Conservation (phyloP, 2,329 filamentous ascomycete genomes). For the Graphilbum ipis-grandicollis region DNA sequence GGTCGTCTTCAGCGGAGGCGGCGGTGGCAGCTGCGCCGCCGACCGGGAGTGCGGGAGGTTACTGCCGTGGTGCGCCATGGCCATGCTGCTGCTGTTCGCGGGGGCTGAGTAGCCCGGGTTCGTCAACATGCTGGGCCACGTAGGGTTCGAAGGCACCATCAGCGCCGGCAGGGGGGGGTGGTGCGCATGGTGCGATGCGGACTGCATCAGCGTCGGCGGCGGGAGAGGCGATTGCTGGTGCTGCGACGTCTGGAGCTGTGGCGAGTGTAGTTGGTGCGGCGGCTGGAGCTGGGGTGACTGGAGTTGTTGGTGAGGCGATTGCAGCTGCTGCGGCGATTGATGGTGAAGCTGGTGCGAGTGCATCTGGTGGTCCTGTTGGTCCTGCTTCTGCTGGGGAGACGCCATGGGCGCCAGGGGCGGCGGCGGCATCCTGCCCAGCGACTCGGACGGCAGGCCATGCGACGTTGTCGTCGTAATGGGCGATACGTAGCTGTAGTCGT, state of each 20-base stretch:
- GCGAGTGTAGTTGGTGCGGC: conserved; percentile 4
- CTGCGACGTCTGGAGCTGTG: too few species aligned
- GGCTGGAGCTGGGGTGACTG: conserved; percentile 2
- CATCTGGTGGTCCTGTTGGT: background rate
- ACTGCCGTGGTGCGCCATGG: background rate
- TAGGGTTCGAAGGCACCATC: conserved; percentile 48
- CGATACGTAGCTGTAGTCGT: conserved; percentile 37
- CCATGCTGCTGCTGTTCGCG: conserved; percentile 25
- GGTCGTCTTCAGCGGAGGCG: conserved; percentile 16
- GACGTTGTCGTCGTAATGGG: conserved; percentile 24
- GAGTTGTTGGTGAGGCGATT: conserved; percentile 1
- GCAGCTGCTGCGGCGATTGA: background rate
- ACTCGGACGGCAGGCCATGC: conserved; percentile 30
- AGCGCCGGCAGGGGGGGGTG: conserved; percentile 41
- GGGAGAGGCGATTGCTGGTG: conserved; percentile 30
- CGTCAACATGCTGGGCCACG: conserved; percentile 71
- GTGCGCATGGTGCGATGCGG: conserved; percentile 22
- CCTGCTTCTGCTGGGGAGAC: background rate
- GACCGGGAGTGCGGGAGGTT: background rate
- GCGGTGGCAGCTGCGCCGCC: background rate
- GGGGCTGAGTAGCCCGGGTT: conserved; percentile 52
- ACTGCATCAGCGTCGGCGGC: conserved; percentile 21
- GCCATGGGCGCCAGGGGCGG: conserved; percentile 23
- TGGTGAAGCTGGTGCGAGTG: background rate
- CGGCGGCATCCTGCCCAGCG: conserved; percentile 35